These are phyloP conservation scores for Hansenula lynferdii DNA, from an alignment of 1,139 yeast genomes.

Conservation along the genomic window DNA sequence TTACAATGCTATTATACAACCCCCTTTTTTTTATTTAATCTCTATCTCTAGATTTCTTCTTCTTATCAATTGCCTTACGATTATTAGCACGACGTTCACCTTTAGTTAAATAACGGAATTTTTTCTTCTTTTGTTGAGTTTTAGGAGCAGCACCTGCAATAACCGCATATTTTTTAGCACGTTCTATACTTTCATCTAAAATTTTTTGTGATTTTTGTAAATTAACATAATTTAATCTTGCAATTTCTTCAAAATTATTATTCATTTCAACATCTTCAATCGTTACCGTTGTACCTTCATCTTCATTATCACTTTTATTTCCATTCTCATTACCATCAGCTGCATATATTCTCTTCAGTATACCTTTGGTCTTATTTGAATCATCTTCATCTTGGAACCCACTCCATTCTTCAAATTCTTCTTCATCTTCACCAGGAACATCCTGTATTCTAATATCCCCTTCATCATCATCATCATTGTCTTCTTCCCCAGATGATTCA, in stretches of 20 bases:
- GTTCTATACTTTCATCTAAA: constrained; percentile 55
- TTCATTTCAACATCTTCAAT: constrained; percentile 61
- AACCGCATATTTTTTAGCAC: constrained; percentile 72
- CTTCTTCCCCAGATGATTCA: constrained; percentile 24
- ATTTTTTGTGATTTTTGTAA: constrained; percentile 55
- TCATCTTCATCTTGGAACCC: constrained; percentile 34
- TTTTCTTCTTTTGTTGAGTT: constrained; percentile 50
- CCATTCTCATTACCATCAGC: not conserved
- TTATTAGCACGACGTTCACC: constrained; percentile 68
- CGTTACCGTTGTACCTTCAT: constrained; percentile 39
- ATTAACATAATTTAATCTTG: constrained; percentile 60
- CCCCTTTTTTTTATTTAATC: not conserved
- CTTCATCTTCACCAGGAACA: constrained; percentile 11
- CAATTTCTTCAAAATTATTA: constrained; percentile 48
- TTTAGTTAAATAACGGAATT: constrained; percentile 81
- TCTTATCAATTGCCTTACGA: constrained; percentile 41
- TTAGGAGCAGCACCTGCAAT: constrained; percentile 33
- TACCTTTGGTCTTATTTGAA: constrained; percentile 24
- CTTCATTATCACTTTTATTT: constrained; percentile 29
- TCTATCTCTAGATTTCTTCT: constrained; percentile 11
- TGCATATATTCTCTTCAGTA: constrained; percentile 29
- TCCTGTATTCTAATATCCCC: constrained; percentile 24
- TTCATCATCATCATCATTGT: constrained; percentile 27
- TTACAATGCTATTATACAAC: not conserved
- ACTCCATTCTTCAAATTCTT: constrained; percentile 33